Evolutionary conservation across 164 flowering plant species (phyloP), one percentile per base, ranked within the genome.

Genomic region (Echeveria elegans): DNA sequence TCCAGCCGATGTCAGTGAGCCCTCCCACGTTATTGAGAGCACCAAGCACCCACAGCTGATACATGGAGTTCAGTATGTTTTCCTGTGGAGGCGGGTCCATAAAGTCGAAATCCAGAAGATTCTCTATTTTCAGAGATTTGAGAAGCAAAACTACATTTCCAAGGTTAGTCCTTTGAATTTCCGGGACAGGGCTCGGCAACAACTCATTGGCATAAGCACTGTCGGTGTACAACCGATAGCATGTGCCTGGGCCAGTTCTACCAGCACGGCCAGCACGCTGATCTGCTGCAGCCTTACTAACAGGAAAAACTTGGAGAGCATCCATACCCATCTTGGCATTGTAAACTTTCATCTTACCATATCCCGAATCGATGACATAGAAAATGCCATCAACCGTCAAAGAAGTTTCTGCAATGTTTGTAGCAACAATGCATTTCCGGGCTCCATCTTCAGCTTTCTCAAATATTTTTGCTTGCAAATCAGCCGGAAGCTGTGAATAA

Each of bases 21-120:
- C 79, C 68, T 21, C 97, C 97, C 10, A 84, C 86, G 74, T 89
- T 86, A 74, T 78, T 82, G 24, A 93, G 80, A 36, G 98, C 98
- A 40, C 98, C 93, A 76, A 93, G 78, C 15, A 86, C 91, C 95
- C 96, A 93, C 72, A 93, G 69, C 78, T 90, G 96, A 72, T 93
- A 88, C 97, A 90, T 90, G 29, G 98, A 89, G 70, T 89, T 93
- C 3, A 88, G 86, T 40, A 93, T 88, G 76, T 89, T 88, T 30
- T 89, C 98, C 72, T 86, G 94, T 6, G 98, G 98, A 3, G 98
- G 98, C 15, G 97, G 98, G 67, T 93, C 98, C 98, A 93, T 93
- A 77, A 93, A 93, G 72, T 93, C 97, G 70, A 93, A 90, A 77
- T 89, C 95, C 68, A 90, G 76, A 68, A 94, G 67, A 68, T 94